Evolutionary conservation across 1,284 basidiomycete genomes (phyloP).

Genomic region (Pholiota adiposa): DNA sequence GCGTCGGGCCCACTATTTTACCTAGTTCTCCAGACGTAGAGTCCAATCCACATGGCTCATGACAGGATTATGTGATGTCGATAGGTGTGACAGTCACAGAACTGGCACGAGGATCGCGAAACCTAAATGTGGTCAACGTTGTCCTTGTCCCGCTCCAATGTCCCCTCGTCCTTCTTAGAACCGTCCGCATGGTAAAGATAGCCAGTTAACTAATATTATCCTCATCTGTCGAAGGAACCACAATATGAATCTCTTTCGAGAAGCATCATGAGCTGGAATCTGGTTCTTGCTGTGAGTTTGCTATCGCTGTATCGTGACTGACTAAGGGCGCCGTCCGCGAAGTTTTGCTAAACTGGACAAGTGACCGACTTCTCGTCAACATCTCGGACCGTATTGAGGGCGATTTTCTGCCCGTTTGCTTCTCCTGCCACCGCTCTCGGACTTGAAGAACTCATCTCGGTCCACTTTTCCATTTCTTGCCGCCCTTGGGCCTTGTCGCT

Average conservation of each 20-base stretch:
- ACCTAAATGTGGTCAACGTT: background rate
- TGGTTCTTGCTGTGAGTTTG: slow-evolving; percentile 4
- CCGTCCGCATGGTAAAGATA: slow-evolving; percentile 8
- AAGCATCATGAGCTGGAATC: slow-evolving; percentile 4
- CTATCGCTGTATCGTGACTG: slow-evolving; percentile 7
- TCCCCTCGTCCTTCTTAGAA: slow-evolving; percentile 6
- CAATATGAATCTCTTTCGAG: background rate
- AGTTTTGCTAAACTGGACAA: slow-evolving; percentile 7
- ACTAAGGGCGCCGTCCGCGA: slow-evolving; percentile 3
- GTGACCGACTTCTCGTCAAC: slow-evolving; percentile 18
- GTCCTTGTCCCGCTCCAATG: background rate
- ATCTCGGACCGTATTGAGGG: slow-evolving; percentile 20
- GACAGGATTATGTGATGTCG: background rate
- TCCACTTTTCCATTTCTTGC: slow-evolving; percentile 19
- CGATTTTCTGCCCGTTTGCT: slow-evolving; percentile 7
- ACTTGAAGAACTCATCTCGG: slow-evolving; percentile 17
- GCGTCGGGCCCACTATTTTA: background rate
- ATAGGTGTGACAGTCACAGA: background rate
- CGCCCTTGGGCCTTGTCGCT: slow-evolving; percentile 9
- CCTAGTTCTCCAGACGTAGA: background rate
- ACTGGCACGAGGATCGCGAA: slow-evolving; percentile 2
- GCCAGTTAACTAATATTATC: slow-evolving; percentile 1
- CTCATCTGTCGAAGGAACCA: background rate
- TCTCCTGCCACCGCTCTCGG: slow-evolving; percentile 13
- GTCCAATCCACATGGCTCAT: background rate